Conservation (phyloP, 2,329 filamentous ascomycete species). For the Boeremia lycopersici region DNA sequence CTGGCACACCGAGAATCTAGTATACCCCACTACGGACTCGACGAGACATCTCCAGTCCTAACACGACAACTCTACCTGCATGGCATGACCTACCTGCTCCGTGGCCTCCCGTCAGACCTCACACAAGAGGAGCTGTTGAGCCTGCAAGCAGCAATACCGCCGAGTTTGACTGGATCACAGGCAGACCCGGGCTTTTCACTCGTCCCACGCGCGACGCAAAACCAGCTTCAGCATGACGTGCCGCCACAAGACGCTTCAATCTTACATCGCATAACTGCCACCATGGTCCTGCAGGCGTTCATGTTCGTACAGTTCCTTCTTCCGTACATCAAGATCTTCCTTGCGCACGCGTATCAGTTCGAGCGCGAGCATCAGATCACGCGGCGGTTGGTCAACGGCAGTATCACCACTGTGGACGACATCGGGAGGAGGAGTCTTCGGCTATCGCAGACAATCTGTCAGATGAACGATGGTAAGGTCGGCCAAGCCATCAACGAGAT, state of each 20-base stretch:
- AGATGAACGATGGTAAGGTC: constrained; percentile 69
- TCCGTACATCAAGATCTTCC: constrained; percentile 64
- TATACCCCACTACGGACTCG: constrained; percentile 29
- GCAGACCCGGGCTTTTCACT: constrained; percentile 24
- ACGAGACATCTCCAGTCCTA: constrained; percentile 51
- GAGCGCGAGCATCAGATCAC: constrained; percentile 71
- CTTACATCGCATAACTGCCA: constrained; percentile 64
- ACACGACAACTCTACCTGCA: constrained; percentile 69
- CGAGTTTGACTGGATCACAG: constrained; percentile 23
- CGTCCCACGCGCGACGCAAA: constrained; percentile 18
- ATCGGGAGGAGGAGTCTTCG: constrained; percentile 60
- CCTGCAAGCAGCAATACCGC: constrained; percentile 60
- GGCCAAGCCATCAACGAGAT: constrained; percentile 63
- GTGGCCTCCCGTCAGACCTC: constrained; percentile 64
- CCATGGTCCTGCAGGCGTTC: constrained; percentile 63
- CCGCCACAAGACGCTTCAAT: constrained; percentile 51
- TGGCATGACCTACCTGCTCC: constrained; percentile 67
- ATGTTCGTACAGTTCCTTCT: constrained; percentile 65
- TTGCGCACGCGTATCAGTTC: constrained; percentile 63
- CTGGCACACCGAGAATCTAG: constrained; percentile 55
- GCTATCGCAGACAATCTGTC: constrained; percentile 62
- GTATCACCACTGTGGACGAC: constrained; percentile 60
- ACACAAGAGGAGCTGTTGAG: constrained; percentile 60
- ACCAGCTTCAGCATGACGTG: constrained; percentile 3
- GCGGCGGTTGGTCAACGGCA: constrained; percentile 60